Base-by-base conservation (phyloP, 176 grass and related monocot species). In the Areca catechu region DNA sequence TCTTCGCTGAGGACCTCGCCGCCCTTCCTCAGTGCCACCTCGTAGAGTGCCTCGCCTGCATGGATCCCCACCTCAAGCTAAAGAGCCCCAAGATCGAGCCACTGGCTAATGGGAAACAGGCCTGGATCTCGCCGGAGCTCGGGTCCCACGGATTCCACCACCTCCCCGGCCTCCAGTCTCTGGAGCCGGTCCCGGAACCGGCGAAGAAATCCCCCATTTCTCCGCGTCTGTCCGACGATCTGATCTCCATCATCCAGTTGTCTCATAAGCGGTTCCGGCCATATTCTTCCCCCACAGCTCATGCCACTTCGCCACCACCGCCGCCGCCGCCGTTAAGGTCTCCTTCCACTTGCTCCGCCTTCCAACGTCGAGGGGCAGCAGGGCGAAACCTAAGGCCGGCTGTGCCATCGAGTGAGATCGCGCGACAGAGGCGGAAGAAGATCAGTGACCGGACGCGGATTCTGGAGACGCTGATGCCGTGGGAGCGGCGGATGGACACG, bases 401-500 rank as follows among this genome's bases (percentile, higher is more conserved):
- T 5, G 14, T 49, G 16, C 56, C 56, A 17, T 27, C 68, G 47
- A 71, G 68, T 56, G 68, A 60, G 68, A 17, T 71, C 34, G 58
- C 68, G 3, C 68, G 68, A 48, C 56, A 24, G 20, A 57, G 68
- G 22, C 37, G 68, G 47, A 71, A 71, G 68, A 71, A 28, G 22
- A 60, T 71, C 19, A 71, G 68, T 56, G 68, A 71, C 22, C 21
- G 68, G 3, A 71, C 53, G 21, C 21, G 55, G 55, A 59, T 71
- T 54, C 57, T 71, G 22, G 47, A 59, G 56, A 48, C 53, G 16
- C 55, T 71, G 17, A 71, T 71, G 68, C 68, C 68, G 56, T 71
- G 68, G 68, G 68, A 71, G 12, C 34, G 55, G 68, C 21, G 37
- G 56, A 71, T 59, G 68, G 68, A 71, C 56, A 71, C 43, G 22